Evolutionary conservation across 768 basidiomycete species (phyloP).

Genomic region (Asterophora lycoperdoides): DNA sequence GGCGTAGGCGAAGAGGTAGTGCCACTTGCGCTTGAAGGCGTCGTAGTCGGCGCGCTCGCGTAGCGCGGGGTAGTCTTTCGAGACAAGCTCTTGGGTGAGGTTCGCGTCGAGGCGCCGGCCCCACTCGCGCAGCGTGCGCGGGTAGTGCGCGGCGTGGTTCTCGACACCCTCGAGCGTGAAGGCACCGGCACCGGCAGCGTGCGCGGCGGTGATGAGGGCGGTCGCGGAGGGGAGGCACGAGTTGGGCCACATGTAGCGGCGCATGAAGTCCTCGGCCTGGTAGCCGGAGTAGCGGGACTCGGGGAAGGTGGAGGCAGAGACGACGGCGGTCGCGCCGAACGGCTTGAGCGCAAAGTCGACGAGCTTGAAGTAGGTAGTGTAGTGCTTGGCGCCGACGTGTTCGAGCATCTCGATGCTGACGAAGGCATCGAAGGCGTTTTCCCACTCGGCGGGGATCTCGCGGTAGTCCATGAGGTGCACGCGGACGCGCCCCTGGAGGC

Average conservation of each 20-base stretch:
- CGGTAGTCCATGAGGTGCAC: slow-evolving; percentile 92
- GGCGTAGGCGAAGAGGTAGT: slow-evolving; percentile 79
- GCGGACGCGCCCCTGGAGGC: slow-evolving; percentile 64
- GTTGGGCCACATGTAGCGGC: slow-evolving; percentile 87
- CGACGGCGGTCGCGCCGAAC: slow-evolving; percentile 59
- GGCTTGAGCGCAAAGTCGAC: slow-evolving; percentile 76
- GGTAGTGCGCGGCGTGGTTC: slow-evolving; percentile 85
- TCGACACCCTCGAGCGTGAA: slow-evolving; percentile 83
- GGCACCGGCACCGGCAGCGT: slow-evolving; percentile 62
- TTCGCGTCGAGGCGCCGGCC: slow-evolving; percentile 69
- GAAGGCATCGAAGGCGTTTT: slow-evolving; percentile 76
- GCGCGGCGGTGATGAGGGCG: slow-evolving; percentile 69
- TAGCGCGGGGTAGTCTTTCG: slow-evolving; percentile 57
- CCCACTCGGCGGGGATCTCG: slow-evolving; percentile 77
- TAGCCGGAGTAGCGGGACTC: slow-evolving; percentile 64
- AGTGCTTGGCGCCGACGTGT: slow-evolving; percentile 54
- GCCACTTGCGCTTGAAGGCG: slow-evolving; percentile 78
- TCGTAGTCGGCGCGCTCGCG: slow-evolving; percentile 54
- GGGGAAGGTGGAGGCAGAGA: slow-evolving; percentile 68
- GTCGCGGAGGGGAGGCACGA: slow-evolving; percentile 86
- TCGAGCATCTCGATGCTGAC: slow-evolving; percentile 83
- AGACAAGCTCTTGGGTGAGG: slow-evolving; percentile 52
- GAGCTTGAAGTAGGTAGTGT: slow-evolving; percentile 69
- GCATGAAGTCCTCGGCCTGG: slow-evolving; percentile 85
- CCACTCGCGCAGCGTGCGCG: slow-evolving; percentile 93